phyloP scores from a whole-genome alignment of 306 rosid genomes.

The Elaeagnus macrophylla region DNA sequence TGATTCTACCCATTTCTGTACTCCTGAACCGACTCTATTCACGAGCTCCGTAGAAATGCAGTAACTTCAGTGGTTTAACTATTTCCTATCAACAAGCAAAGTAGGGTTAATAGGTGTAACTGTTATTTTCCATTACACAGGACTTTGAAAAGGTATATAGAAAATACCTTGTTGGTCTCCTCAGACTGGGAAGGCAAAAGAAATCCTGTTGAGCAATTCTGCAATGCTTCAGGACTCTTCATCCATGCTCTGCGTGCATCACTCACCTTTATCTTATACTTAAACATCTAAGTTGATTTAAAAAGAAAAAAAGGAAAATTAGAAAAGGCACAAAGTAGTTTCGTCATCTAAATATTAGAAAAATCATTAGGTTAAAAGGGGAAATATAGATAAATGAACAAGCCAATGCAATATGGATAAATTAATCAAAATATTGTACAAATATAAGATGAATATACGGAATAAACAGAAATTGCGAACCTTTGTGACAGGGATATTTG shows the following conservation, averaged over 20 bases:
- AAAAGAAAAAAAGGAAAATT: slow-evolving; percentile 1
- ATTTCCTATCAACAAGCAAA: slow-evolving; percentile 47
- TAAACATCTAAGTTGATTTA: slow-evolving; percentile 43
- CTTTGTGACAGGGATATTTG: slow-evolving; percentile 48
- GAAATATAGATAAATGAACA: no score
- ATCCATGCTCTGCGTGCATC: slow-evolving; percentile 78
- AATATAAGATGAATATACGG: no score
- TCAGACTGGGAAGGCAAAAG: slow-evolving; percentile 47
- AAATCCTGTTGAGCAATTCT: slow-evolving; percentile 80
- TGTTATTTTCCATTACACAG: slow-evolving; percentile 5
- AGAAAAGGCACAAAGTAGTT: no score
- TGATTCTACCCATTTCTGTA: not conserved
- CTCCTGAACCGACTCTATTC: slow-evolving; percentile 18
- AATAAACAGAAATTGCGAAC: slow-evolving; percentile 31
- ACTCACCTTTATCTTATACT: slow-evolving; percentile 54
- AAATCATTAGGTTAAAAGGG: no score
- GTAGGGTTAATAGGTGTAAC: slow-evolving; percentile 4
- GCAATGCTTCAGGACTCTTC: slow-evolving; percentile 64
- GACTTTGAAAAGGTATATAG: slow-evolving; percentile 4
- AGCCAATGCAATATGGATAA: no score
- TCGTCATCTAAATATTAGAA: no score
- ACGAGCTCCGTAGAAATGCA: slow-evolving; percentile 63
- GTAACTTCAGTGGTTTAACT: slow-evolving; percentile 58
- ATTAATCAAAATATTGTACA: no score
- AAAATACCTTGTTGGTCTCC: slow-evolving; percentile 46